phyloP scores from a whole-genome alignment of 306 rosid genomes.

The Prinsepia uniflora region DNA sequence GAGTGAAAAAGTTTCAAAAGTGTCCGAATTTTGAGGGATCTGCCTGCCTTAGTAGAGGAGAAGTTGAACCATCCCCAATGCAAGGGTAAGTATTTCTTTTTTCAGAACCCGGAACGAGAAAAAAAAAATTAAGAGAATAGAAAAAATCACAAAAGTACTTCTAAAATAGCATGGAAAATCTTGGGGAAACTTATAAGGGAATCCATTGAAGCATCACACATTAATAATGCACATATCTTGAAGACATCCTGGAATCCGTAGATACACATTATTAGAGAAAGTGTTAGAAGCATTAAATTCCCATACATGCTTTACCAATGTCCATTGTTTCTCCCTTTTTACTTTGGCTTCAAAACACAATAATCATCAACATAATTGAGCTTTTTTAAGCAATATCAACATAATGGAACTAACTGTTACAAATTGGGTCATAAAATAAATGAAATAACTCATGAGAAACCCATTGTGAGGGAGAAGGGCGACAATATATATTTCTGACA shows the following conservation, averaged over 20 bases:
- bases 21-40: too few species aligned
- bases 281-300: background rate
- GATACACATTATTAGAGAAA: background rate
- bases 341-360: background rate
- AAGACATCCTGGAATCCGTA: conserved; percentile 31
- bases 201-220: conserved; percentile 44
- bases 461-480: background rate
- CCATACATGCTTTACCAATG: background rate
- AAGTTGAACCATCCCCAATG: conserved; percentile 69
- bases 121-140: conserved; percentile 12
- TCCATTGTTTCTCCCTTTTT: background rate
- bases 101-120: conserved; percentile 51
- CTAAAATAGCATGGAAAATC: background rate
- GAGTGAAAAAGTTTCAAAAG: too few species aligned
- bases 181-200: conserved; percentile 39
- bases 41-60: too few species aligned
- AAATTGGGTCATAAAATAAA: background rate
- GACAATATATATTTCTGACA: background rate
- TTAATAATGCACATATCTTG: background rate
- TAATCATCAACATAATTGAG: background rate
- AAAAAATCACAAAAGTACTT: background rate
- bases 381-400: too few species aligned
- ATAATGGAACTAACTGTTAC: background rate
- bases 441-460: background rate
- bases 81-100: conserved; percentile 23